These are phyloP conservation scores for Serpula lacrymans DNA, from an alignment of 768 basidiomycete species.

Conservation along the genomic window DNA sequence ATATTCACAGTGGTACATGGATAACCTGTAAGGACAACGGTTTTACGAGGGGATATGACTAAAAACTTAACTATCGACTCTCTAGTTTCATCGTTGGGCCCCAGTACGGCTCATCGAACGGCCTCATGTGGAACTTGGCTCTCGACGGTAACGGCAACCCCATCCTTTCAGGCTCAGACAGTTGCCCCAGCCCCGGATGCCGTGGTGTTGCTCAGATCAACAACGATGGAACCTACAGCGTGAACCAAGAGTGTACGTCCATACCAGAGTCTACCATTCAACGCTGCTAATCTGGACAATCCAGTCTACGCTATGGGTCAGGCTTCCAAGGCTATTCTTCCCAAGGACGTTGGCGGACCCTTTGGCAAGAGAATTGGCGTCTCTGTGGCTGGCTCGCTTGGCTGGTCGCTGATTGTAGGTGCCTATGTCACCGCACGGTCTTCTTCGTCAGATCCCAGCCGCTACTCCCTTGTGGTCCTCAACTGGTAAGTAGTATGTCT, in stretches of 20 bases:
- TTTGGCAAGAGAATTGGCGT: constrained; percentile 68
- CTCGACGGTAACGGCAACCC: constrained; percentile 63
- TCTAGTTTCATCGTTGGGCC: constrained; percentile 38
- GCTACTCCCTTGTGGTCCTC: constrained; percentile 71
- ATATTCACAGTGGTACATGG: constrained; percentile 63
- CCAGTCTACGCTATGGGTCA: constrained; percentile 72
- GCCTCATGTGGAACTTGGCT: constrained; percentile 75
- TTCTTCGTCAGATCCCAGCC: constrained; percentile 50
- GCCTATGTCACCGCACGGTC: constrained; percentile 62
- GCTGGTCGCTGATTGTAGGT: constrained; percentile 59
- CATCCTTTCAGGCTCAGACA: constrained; percentile 58
- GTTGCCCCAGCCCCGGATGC: constrained; percentile 61
- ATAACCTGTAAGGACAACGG: constrained; percentile 47
- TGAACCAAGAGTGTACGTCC: constrained; percentile 70
- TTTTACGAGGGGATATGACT: constrained; percentile 13
- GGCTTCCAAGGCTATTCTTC: constrained; percentile 68
- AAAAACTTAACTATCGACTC: constrained; percentile 14
- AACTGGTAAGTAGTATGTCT: constrained; percentile 45
- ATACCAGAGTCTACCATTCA: too few relatives aligned
- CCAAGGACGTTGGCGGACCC: constrained; percentile 64
- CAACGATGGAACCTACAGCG: constrained; percentile 54
- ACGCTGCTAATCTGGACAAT: background rate
- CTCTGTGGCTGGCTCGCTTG: constrained; percentile 51
- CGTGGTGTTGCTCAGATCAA: constrained; percentile 67
- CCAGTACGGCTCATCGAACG: constrained; percentile 34